Evolutionary conservation across 208 protist genomes (phyloP).

Genomic region (Leishmania mexicana): DNA sequence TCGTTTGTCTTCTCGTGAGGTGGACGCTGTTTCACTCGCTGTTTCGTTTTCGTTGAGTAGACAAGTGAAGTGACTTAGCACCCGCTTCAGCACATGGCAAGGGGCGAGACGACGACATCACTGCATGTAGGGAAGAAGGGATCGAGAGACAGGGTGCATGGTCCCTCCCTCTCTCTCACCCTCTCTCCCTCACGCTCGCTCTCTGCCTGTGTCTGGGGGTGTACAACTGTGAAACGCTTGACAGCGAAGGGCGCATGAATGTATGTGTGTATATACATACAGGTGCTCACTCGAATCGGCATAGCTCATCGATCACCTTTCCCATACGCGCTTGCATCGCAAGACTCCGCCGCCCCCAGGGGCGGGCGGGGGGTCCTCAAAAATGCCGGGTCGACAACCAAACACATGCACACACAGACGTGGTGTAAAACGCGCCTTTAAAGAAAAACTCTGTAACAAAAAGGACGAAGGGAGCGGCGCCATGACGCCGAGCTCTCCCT

Average conservation of each 20-base stretch:
- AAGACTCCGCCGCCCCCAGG: too few relatives aligned
- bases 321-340: background rate
- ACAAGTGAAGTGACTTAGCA: background rate
- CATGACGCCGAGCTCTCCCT: background rate
- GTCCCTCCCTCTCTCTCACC: background rate
- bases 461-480: background rate
- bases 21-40: too few relatives aligned
- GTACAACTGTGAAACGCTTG: background rate
- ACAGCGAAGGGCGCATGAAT: background rate
- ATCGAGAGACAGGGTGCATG: background rate
- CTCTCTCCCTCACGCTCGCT: background rate
- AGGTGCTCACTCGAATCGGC: background rate
- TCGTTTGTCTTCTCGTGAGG: background rate
- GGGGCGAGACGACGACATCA: background rate
- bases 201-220: background rate
- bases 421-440: background rate
- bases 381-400: background rate
- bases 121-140: background rate
- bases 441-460: constrained; percentile 1
- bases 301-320: constrained; percentile 6
- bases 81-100: background rate
- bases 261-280: constrained; percentile 6
- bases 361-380: background rate
- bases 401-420: background rate
- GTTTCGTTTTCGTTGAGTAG: background rate